Percentiles rank a stretch among this genome's conserved stretches.
Evolutionary conservation across 495 filamentous ascomycete genomes (phyloP).

Genomic region (Penicillium coffeae): DNA sequence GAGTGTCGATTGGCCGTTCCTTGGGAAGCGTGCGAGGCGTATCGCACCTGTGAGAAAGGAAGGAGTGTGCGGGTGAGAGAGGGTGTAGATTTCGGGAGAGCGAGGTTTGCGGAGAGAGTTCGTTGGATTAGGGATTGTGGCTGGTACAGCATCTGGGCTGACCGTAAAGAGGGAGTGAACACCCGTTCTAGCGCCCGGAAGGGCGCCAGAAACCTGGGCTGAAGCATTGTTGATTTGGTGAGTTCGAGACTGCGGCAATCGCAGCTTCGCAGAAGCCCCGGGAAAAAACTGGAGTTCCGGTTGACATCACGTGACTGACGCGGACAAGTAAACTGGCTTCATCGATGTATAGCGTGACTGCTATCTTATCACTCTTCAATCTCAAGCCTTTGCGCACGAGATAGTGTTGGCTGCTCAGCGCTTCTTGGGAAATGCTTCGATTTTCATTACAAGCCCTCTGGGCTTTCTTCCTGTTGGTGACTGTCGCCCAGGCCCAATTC

Average conservation of each 20-base stretch:
- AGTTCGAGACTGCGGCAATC: constrained; percentile 14
- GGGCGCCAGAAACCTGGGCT: constrained; percentile 41
- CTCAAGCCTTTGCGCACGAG: not conserved
- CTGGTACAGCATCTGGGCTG: constrained; percentile 18
- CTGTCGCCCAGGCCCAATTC: constrained; percentile 65
- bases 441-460: constrained; percentile 27
- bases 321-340: constrained; percentile 23
- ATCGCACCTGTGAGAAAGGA: constrained; percentile 49
- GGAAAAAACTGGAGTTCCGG: constrained; percentile 8
- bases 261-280: constrained; percentile 24
- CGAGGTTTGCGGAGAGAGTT: constrained; percentile 33
- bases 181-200: constrained; percentile 39
- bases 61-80: constrained; percentile 28
- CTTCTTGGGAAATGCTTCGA: constrained; percentile 22
- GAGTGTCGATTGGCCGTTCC: constrained; percentile 77
- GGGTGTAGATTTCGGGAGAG: constrained; percentile 26
- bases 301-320: constrained; percentile 30
- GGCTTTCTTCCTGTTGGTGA: constrained; percentile 46
- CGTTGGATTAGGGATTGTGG: constrained; percentile 35
- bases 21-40: constrained; percentile 83
- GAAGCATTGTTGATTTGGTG: constrained; percentile 32
- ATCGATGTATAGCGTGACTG: constrained; percentile 14
- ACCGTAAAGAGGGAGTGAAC: constrained; percentile 28
- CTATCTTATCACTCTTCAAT: not conserved
- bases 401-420: not conserved